Percentiles rank a stretch among this genome's conserved stretches.
Evolutionary conservation across 805 yeast genomes (phyloP).

Genomic region (Schizosaccharomyces cryophilus): DNA sequence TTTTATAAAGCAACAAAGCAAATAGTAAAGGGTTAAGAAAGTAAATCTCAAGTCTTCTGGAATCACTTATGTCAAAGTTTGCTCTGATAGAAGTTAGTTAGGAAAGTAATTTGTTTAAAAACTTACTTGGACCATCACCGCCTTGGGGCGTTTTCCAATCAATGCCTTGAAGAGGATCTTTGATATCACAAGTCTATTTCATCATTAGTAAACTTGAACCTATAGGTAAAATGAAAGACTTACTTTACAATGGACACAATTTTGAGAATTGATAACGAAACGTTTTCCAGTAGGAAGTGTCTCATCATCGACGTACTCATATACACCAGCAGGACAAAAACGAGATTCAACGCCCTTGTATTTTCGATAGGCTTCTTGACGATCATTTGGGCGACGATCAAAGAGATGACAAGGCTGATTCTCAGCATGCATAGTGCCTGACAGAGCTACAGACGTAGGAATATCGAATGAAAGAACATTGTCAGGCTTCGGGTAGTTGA

Average conservation of each 20-base stretch:
- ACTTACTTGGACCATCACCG: conserved; percentile 62
- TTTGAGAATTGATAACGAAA: conserved; percentile 86
- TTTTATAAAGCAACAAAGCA: no score
- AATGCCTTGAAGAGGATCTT: conserved; percentile 84
- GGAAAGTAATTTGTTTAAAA: no score
- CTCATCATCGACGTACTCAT: conserved; percentile 67
- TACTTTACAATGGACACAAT: conserved; percentile 88
- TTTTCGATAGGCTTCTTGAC: conserved; percentile 41
- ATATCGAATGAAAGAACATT: conserved; percentile 79
- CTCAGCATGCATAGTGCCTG: conserved; percentile 90
- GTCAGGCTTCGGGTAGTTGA: conserved; percentile 88
- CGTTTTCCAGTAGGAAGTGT: conserved; percentile 34
- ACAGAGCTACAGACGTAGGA: conserved; percentile 80
- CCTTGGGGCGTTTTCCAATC: conserved; percentile 97
- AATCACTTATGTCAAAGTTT: no score
- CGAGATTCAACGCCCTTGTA: conserved; percentile 72
- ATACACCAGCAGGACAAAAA: conserved; percentile 97
- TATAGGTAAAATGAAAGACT: background rate
- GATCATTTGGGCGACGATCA: conserved; percentile 26
- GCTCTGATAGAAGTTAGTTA: no score
- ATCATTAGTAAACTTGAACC: no score
- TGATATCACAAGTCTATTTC: conserved; percentile 56
- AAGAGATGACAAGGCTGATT: conserved; percentile 72
- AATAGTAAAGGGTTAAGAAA: no score
- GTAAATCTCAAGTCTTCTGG: no score